Evolutionary conservation across 345 rosid genomes (phyloP), one percentile per base, ranked within the genome.

Genomic region (Draba incana): DNA sequence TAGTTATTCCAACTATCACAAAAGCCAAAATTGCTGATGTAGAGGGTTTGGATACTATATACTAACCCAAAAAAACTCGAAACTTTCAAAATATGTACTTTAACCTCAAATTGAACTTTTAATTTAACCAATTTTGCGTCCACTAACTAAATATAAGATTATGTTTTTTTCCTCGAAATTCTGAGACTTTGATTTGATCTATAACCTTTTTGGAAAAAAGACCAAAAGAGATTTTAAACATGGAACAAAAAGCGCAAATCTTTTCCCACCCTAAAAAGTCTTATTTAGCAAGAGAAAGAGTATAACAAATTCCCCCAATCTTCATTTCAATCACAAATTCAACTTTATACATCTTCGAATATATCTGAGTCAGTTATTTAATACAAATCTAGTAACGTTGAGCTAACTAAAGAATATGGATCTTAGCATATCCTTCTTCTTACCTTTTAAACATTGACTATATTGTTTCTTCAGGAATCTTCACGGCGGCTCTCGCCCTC

Each of bases 401-500:
- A 44, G 8, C 31, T 54, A 46, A 27, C 35, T 62, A 64, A 47
- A 56, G 25, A 57, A 64, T 39, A 39, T 45, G 75, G 49, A 54
- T 64, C 7, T 56, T 6, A n/a, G 39, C 64, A 62, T 50, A 65
- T 72, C 14, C 14, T n/a, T 64, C 12, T 57, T 20, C 37, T 45
- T 50, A n/a, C 59, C 41, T 60, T 8, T 8, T 25, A 2, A 43
- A 5, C 16, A 10, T 4, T 43, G n/a, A 8, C 20, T 50, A 10
- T 20, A 43, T 24, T 37, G 20, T 44, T 20, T 74, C 53, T 72
- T 67, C 88, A 90, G 97, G 98, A 61, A 76, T 90, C 64, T 77
- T 86, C 71, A 92, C 97, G n/a, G 97, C 98, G 0, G 80, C 81
- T 6, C 79, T 92, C 43, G 89, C 98, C 3, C 82, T 90, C 30